Evolutionary conservation across 2,329 filamentous ascomycete genomes (phyloP), one percentile per base, ranked within the genome.

Genomic region (Rutstroemia sp.): DNA sequence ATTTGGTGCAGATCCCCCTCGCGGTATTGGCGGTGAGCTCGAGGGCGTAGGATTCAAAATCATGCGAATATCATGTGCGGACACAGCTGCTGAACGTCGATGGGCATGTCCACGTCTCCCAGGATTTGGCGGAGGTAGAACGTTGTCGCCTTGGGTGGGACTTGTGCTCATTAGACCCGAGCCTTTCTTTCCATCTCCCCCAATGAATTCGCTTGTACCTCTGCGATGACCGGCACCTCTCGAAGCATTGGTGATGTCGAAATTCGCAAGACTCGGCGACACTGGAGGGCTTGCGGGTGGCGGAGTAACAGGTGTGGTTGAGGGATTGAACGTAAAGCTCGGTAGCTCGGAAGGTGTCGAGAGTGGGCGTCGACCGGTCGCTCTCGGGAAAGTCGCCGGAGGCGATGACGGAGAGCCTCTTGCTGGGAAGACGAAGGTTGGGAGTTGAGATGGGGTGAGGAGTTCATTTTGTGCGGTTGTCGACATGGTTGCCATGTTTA

Each of bases 181-280:
- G n/a, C 57, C 74, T 64, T 72, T 61, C 65, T 75, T 73, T 17
- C 73, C 74, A 64, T 86, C 87, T 7, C 87, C 88, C 39, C 89
- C 89, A 48, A 95, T 88, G 66, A 95, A 91, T 69, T 96, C 91
- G 69, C 91, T 96, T 27, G 84, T 87, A 54, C 88, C 88, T 65
- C 92, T 82, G 65, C 86, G 80, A 68, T 91, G 88, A 21, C 85
- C 83, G 34, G 74, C 73, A 23, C 79, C 74, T 58, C 82, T 75
- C 17, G 84, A 78, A 6, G 74, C 70, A 19, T 56, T 54, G 41
- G 50, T 57, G 4, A 42, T 7, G 39, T 51, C 48, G 7, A 55
- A 54, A 41, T 48, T 55, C 8, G 56, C 51, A 38, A 49, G 47
- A 25, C 48, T 44, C 42, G 80, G 79, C 16, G 73, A 71, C 12